These are phyloP conservation scores for Dothideomycetidae sp. DNA, from an alignment of 2,329 filamentous ascomycete genomes.

Conservation along the genomic window DNA sequence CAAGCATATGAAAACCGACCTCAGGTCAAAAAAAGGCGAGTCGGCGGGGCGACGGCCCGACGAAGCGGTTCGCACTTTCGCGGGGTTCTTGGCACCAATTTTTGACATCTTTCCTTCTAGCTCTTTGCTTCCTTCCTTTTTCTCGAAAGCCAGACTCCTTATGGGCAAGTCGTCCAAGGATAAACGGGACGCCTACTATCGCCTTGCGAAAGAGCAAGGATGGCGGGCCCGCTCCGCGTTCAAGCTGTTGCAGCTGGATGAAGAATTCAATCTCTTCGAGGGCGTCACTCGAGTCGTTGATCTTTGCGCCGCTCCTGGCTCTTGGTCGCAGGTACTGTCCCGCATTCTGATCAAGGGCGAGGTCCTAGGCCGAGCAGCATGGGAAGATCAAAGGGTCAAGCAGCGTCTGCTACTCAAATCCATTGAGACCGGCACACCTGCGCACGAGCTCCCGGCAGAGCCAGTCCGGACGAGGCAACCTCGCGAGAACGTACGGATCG, in stretches of 20 bases:
- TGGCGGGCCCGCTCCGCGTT: conserved; percentile 95
- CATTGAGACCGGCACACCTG: neutral
- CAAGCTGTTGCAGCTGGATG: conserved; percentile 91
- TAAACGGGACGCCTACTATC: conserved; percentile 95
- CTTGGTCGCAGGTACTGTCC: conserved; percentile 94
- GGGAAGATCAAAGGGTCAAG: conserved; percentile 67
- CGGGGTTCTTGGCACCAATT: neutral
- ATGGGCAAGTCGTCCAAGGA: conserved; percentile 80
- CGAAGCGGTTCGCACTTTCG: too few species aligned
- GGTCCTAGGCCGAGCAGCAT: conserved; percentile 70
- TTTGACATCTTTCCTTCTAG: neutral
- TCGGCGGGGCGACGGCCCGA: too few species aligned
- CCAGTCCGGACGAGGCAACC: conserved; percentile 11
- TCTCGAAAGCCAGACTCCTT: too few species aligned
- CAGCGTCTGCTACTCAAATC: conserved; percentile 47
- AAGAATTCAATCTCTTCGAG: conserved; percentile 88
- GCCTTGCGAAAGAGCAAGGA: conserved; percentile 95
- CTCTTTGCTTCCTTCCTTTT: neutral
- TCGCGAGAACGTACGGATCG: conserved; percentile 62
- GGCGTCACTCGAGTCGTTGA: conserved; percentile 87
- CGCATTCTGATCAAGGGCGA: conserved; percentile 87
- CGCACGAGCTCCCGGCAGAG: conserved; percentile 1
- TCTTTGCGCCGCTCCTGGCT: conserved; percentile 86
- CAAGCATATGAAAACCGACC: conserved; percentile 3
- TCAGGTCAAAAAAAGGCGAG: conserved; percentile 5